phyloP scores from a whole-genome alignment of 192 early-diverging fungal genomes.

The Entomortierella parvispora region DNA sequence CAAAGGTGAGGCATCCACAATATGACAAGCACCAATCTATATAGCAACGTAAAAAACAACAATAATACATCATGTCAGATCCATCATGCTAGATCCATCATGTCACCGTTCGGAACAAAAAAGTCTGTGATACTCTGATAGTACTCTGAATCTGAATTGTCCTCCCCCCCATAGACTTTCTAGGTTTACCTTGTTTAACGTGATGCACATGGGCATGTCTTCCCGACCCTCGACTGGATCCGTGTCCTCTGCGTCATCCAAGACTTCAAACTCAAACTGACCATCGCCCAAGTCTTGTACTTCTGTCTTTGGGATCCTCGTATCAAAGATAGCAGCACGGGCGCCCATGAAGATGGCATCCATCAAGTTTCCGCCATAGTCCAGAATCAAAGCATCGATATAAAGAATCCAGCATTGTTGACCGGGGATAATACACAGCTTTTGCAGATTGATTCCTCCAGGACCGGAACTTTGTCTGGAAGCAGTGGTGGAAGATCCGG shows the following conservation, averaged over 20 bases:
- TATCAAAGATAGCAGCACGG: constrained; percentile 89
- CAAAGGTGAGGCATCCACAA: constrained; percentile 88
- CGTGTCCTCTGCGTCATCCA: constrained; percentile 89
- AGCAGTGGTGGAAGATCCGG: constrained; percentile 1
- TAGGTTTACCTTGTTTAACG: constrained; percentile 78
- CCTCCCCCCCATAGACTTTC: no score
- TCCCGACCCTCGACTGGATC: constrained; percentile 81
- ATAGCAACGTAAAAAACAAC: background rate
- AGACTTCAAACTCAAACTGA: constrained; percentile 90
- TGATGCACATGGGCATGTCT: constrained; percentile 83
- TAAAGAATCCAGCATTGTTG: constrained; percentile 92
- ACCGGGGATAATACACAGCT: constrained; percentile 91
- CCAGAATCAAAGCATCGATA: constrained; percentile 91
- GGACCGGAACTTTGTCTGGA: constrained; percentile 54
- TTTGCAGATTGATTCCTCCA: constrained; percentile 85
- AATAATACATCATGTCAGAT: no score
- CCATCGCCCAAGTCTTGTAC: constrained; percentile 86
- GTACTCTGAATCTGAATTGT: no score
- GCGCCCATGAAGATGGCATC: constrained; percentile 89
- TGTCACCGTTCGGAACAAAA: no score
- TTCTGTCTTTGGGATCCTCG: constrained; percentile 83
- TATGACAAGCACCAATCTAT: constrained; percentile 84
- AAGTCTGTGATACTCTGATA: no score
- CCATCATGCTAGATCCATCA: no score
- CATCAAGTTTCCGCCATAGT: constrained; percentile 86